Evolutionary conservation across 306 rosid species (phyloP).

Genomic region (Cicer arietinum): DNA sequence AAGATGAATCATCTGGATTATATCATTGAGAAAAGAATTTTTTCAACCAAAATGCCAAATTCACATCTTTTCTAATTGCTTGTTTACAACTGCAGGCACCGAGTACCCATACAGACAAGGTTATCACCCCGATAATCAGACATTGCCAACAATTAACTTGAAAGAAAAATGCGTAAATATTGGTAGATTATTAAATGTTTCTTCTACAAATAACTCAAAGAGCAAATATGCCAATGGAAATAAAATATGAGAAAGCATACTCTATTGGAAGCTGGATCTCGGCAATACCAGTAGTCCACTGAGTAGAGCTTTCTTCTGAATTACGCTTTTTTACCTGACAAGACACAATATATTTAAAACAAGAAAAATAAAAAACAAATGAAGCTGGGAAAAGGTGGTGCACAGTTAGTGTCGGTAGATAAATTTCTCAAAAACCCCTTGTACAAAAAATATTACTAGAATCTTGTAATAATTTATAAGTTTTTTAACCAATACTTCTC

Average conservation of each 20-base stretch:
- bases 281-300: constrained; percentile 99
- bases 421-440: neutral
- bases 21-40: constrained; percentile 3
- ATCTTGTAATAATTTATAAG: neutral
- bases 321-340: constrained; percentile 86
- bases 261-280: constrained; percentile 98
- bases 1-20: constrained; percentile 17
- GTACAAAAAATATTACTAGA: neutral
- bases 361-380: neutral
- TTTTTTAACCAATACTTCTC: neutral
- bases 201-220: constrained; percentile 23
- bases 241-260: constrained; percentile 56
- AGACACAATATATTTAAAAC: constrained; percentile 2
- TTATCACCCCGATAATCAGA: constrained; percentile 16
- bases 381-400: neutral
- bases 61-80: neutral
- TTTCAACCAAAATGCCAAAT: constrained; percentile 9
- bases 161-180: neutral
- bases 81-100: constrained; percentile 24
- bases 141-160: constrained; percentile 4
- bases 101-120: constrained; percentile 6
- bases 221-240: constrained; percentile 1
- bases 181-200: constrained; percentile 6
- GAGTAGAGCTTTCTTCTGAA: constrained; percentile 97
- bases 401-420: neutral